Base-by-base conservation (phyloP, 1,284 basidiomycete genomes). In the Sanghuangporus baumii region DNA sequence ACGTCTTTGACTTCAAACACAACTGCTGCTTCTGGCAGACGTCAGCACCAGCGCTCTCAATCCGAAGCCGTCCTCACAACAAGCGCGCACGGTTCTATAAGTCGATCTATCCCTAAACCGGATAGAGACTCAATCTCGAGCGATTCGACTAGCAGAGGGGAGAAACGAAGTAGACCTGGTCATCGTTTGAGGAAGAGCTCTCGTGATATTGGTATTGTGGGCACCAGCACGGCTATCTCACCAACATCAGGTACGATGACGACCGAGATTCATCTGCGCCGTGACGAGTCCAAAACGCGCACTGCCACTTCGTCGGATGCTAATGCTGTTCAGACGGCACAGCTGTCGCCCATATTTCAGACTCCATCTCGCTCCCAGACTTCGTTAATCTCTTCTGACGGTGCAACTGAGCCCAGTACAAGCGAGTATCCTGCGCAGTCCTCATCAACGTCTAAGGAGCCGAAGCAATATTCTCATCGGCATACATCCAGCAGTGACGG, bases 151-250 rank as follows among this genome's bases (percentile, higher is more conserved):
- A 84, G 80, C 56, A 83, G 83, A 68, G 74, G 72, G 65, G 73
- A 73, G 55, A 71, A 70, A 63, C 65, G 5, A 31, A 31, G 51
- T 62, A 58, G 61, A n/a, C 37, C 47, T 60, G 41, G 60, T 55
- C 50, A 36, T 51, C 8, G 67, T 66, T 43, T 68, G 70, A 55
- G 74, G 60, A 81, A 78, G 71, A 70, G 76, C 23, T 78, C 82
- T 31, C 79, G 84, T 65, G 84, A 87, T 73, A 75, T 84, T 62
- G 83, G 81, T 65, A 81, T 86, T 60, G 78, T 86, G 61, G 82
- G 83, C 62, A 79, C 80, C 56, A 66, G 73, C 65, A 55, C 61
- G 64, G 60, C 61, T 43, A 59, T 61, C 52, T 67, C 61, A 64
- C 68, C 66, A 60, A 70, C 57, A 62, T 64, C 57, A 55, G 65